phyloP scores from a whole-genome alignment of 768 basidiomycete species.

The Xerocomellus dryophilus region DNA sequence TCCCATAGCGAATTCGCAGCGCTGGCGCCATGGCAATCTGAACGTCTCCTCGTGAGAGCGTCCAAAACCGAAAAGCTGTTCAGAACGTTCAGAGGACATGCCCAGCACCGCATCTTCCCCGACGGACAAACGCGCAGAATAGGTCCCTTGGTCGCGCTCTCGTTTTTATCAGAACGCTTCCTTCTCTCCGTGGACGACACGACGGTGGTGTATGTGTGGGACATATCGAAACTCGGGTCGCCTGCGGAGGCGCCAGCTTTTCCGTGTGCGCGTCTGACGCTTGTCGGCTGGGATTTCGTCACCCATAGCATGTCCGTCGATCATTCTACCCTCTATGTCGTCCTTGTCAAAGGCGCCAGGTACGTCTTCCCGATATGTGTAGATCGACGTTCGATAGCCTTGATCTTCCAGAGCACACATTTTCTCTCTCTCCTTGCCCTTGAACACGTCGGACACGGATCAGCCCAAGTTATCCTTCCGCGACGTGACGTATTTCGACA shows the following conservation, averaged over 20 bases:
- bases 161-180: constrained; percentile 11
- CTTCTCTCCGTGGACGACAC: constrained; percentile 8
- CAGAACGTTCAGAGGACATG: background rate
- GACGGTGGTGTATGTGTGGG: constrained; percentile 15
- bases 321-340: constrained; percentile 13
- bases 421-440: constrained; percentile 5
- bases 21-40: background rate
- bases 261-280: constrained; percentile 5
- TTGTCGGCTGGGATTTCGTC: constrained; percentile 4
- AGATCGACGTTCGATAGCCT: background rate
- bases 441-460: background rate
- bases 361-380: background rate
- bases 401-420: constrained; percentile 7
- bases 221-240: background rate
- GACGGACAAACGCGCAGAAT: background rate
- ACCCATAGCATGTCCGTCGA: constrained; percentile 3
- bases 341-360: constrained; percentile 5
- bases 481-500: constrained; percentile 3
- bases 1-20: constrained; percentile 8
- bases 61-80: constrained; percentile 5
- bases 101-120: background rate
- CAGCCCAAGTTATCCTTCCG: background rate
- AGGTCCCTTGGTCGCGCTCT: background rate
- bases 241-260: background rate
- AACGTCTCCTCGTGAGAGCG: constrained; percentile 9